Conservation (phyloP, 2,329 filamentous ascomycete species). For the Fusarium irregulare region DNA sequence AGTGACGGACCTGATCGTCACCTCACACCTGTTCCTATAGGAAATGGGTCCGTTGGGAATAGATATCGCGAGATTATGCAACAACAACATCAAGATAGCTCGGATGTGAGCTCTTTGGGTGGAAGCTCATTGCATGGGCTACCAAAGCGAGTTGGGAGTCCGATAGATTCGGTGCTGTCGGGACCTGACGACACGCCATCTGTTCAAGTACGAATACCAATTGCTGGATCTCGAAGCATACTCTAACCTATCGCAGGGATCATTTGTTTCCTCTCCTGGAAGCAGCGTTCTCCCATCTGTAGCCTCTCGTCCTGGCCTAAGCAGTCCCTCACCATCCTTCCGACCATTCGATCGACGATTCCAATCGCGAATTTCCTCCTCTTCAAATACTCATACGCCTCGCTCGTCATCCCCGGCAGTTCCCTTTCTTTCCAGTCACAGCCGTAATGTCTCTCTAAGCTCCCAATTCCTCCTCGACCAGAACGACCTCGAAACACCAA, state of each 20-base stretch:
- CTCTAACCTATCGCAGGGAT: slow-evolving; percentile 62
- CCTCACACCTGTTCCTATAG: slow-evolving; percentile 35
- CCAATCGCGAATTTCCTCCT: slow-evolving; percentile 81
- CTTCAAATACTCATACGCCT: slow-evolving; percentile 63
- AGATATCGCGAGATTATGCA: slow-evolving; percentile 60
- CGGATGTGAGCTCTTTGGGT: slow-evolving; percentile 65
- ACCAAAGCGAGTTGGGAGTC: slow-evolving; percentile 71
- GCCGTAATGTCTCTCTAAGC: slow-evolving; percentile 81
- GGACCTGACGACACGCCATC: slow-evolving; percentile 88
- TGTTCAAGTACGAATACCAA: slow-evolving; percentile 70
- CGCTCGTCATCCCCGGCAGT: slow-evolving; percentile 83
- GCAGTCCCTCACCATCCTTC: slow-evolving; percentile 82
- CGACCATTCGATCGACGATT: slow-evolving; percentile 96
- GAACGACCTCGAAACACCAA: slow-evolving; percentile 74
- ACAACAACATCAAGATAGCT: slow-evolving; percentile 58
- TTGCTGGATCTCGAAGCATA: not conserved
- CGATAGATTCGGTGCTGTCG: slow-evolving; percentile 75
- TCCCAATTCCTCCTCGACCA: slow-evolving; percentile 74
- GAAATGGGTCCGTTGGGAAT: slow-evolving; percentile 49
- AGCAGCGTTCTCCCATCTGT: slow-evolving; percentile 79
- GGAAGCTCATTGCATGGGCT: slow-evolving; percentile 60
- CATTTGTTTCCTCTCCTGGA: slow-evolving; percentile 72
- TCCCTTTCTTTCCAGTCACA: slow-evolving; percentile 78
- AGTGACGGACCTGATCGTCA: slow-evolving; percentile 30
- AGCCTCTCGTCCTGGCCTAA: slow-evolving; percentile 72